These are phyloP conservation scores for Arabidopsis hybrid DNA, from an alignment of 441 rosid species.

Conservation along the genomic window DNA sequence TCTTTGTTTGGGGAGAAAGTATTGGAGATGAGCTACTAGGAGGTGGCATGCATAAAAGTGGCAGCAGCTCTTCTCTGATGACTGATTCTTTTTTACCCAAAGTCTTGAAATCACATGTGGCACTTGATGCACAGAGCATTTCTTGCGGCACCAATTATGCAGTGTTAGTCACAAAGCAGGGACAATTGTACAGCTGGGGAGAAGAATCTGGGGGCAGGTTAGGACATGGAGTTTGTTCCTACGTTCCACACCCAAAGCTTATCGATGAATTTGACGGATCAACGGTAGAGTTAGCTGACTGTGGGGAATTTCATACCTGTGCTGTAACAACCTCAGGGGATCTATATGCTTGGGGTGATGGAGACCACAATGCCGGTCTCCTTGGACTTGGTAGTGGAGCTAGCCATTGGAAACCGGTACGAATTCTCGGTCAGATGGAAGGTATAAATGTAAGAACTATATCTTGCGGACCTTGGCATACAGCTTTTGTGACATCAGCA, in stretches of 20 bases:
- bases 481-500: conserved; percentile 66
- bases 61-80: conserved; percentile 41
- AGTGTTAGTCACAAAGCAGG: conserved; percentile 68
- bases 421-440: conserved; percentile 64
- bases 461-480: conserved; percentile 85
- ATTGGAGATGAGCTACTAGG: conserved; percentile 48
- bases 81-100: conserved; percentile 56
- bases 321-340: conserved; percentile 73
- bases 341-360: conserved; percentile 80
- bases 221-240: conserved; percentile 69
- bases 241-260: conserved; percentile 65
- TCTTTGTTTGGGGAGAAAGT: conserved; percentile 66
- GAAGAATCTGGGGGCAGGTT: conserved; percentile 71
- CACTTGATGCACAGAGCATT: conserved; percentile 57
- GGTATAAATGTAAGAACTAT: conserved; percentile 61
- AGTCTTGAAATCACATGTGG: conserved; percentile 57
- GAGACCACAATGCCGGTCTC: conserved; percentile 64
- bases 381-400: conserved; percentile 68
- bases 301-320: conserved; percentile 77
- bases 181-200: conserved; percentile 76
- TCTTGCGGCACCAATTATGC: conserved; percentile 68
- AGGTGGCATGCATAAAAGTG: conserved; percentile 46
- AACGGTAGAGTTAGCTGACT: conserved; percentile 63
- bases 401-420: conserved; percentile 68
- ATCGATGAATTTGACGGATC: conserved; percentile 59